Percentiles rank a stretch among this genome's conserved stretches.
phyloP scores from a whole-genome alignment of 495 filamentous ascomycete genomes.

The Amniculicola lignicola region DNA sequence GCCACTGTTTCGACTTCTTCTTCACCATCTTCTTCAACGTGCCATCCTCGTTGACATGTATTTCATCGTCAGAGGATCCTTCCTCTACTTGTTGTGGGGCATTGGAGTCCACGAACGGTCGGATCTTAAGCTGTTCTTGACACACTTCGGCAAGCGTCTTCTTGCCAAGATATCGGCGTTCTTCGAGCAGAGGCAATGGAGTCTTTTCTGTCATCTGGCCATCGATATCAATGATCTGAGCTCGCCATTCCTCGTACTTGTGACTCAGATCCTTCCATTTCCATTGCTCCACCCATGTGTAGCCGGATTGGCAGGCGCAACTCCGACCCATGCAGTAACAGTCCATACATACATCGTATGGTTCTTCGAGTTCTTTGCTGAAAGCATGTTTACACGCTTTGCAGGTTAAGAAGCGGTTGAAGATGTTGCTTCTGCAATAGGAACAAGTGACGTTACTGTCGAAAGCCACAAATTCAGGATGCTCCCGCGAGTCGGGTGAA shows the following conservation, averaged over 20 bases:
- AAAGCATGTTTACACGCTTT: constrained; percentile 63
- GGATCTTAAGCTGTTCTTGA: constrained; percentile 72
- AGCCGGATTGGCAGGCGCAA: constrained; percentile 77
- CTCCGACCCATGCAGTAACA: constrained; percentile 93
- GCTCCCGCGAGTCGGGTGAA: constrained; percentile 56
- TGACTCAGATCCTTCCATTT: constrained; percentile 70
- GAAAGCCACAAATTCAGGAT: constrained; percentile 68
- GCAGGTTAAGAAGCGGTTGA: constrained; percentile 94
- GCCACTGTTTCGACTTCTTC: constrained; percentile 48
- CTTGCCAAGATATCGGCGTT: constrained; percentile 58
- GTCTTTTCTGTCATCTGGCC: constrained; percentile 58
- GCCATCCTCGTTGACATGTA: constrained; percentile 43
- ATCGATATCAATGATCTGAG: constrained; percentile 66
- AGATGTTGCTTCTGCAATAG: constrained; percentile 93
- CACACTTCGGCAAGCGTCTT: constrained; percentile 86
- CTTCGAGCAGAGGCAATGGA: constrained; percentile 61
- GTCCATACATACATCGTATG: constrained; percentile 95
- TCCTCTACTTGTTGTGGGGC: constrained; percentile 44
- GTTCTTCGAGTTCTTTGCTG: constrained; percentile 42
- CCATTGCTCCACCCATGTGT: constrained; percentile 92
- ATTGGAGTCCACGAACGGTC: constrained; percentile 63
- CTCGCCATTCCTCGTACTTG: constrained; percentile 80
- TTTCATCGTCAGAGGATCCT: constrained; percentile 41
- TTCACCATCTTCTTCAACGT: constrained; percentile 48
- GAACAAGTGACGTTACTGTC: constrained; percentile 92